Evolutionary conservation across 805 yeast species (phyloP), one percentile per base, ranked within the genome.

Genomic region (Cyberlindnera americana): DNA sequence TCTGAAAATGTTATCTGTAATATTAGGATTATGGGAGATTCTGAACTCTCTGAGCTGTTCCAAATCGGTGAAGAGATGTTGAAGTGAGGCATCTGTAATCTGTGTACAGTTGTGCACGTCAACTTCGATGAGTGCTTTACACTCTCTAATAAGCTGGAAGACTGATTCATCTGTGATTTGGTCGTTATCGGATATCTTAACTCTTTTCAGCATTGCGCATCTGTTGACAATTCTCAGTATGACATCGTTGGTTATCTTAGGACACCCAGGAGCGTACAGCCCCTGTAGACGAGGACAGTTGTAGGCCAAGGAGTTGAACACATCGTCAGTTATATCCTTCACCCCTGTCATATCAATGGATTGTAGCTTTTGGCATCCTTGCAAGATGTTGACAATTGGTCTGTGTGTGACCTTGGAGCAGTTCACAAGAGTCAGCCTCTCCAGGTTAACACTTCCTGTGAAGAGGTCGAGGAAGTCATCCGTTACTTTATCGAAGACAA

Each of bases 281-380:
- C 96, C 96, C 64, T 91, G 97, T 32, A 91, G 68, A 33, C 91
- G 66, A 26, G 76, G 73, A 60, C 96, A 90, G 53, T 77, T 72
- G 8, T 57, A 56, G 3, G 96, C 88, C 48, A 91, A 68, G 6
- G 84, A 77, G 21, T 62, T 50, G 43, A 88, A 77, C 5, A 89
- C 78, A 31, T 72, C 78, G 65, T 90, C 96, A n/a, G 72, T 66
- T 21, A 83, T 67, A 46, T 73, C 78, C 30, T 70, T 70, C 5
- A 87, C 83, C 8, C 93, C 93, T 0, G 96, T 82, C 51, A 91
- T 70, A 63, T 91, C 98, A 35, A 91, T 81, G 30, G 95, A 83
- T 60, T 86, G 95, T 43, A 91, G 66, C 46, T 77, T 72, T 44
- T 72, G 71, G 61, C 95, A 88, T 16, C 78, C 77, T 36, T 66